A percentile compares a stretch with the other conserved stretches of the same genome.
These are phyloP conservation scores for Byssoonygena ceratinophila DNA, from an alignment of 2,329 filamentous ascomycete genomes.

Conservation along the genomic window DNA sequence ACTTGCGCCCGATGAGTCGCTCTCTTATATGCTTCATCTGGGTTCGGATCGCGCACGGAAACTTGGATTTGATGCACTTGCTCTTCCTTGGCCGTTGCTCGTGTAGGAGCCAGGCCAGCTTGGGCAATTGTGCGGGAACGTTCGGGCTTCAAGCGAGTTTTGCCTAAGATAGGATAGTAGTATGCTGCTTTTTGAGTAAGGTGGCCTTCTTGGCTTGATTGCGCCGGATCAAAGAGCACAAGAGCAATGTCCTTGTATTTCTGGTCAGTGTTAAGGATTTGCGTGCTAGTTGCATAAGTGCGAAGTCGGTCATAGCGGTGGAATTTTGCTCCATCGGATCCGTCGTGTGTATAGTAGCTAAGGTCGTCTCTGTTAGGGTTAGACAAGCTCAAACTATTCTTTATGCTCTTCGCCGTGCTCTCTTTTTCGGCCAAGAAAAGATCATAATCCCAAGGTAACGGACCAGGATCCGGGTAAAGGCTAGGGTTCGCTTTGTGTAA, in stretches of 20 bases:
- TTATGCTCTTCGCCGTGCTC: constrained; percentile 42
- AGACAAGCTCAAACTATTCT: constrained; percentile 45
- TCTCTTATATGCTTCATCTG: constrained; percentile 41
- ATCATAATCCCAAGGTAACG: constrained; percentile 48
- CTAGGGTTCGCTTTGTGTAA: constrained; percentile 42
- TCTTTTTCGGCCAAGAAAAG: constrained; percentile 46
- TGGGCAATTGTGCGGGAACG: constrained; percentile 36
- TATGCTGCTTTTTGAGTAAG: constrained; percentile 46
- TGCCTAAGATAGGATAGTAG: constrained; percentile 51
- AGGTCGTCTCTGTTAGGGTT: constrained; percentile 46
- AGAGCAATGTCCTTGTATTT: constrained; percentile 49
- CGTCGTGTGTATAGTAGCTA: constrained; percentile 39
- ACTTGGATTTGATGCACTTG: constrained; percentile 46
- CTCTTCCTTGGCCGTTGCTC: constrained; percentile 36
- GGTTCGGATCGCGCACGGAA: constrained; percentile 41
- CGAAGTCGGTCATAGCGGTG: constrained; percentile 49
- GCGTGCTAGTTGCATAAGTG: constrained; percentile 50
- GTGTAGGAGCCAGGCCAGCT: constrained; percentile 31
- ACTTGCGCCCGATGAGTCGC: constrained; percentile 36
- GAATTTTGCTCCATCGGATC: constrained; percentile 34
- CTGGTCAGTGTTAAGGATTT: constrained; percentile 42
- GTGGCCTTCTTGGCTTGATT: constrained; percentile 18
- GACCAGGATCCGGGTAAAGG: constrained; percentile 43
- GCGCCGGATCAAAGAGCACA: constrained; percentile 45
- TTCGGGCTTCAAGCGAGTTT: constrained; percentile 46